Evolutionary conservation across 768 basidiomycete genomes (phyloP).

Genomic region (Glaciozyma martinii): DNA sequence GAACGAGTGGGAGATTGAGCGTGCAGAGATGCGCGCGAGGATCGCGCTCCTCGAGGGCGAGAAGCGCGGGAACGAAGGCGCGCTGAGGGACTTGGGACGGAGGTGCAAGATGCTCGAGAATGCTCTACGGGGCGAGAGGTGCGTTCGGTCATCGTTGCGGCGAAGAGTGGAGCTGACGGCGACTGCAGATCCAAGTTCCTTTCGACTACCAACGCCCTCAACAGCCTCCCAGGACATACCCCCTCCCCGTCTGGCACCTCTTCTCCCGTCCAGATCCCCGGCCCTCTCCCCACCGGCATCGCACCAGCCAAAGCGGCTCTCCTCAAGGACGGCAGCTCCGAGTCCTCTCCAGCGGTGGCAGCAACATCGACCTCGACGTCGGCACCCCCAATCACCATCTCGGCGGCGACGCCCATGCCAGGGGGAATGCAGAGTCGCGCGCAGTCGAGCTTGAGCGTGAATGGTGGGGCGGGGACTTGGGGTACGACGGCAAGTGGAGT

Average conservation of each 20-base stretch:
- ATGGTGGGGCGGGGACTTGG: slow-evolving; percentile 4
- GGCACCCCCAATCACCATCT: neutral
- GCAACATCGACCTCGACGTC: slow-evolving; percentile 43
- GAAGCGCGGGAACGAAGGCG: slow-evolving; percentile 90
- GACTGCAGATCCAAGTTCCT: slow-evolving; percentile 24
- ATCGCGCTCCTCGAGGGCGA: slow-evolving; percentile 97
- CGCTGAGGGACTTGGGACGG: slow-evolving; percentile 88
- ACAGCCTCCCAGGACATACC: neutral
- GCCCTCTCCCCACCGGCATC: neutral
- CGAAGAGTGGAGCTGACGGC: neutral
- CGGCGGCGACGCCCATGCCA: slow-evolving; percentile 49
- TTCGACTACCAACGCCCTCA: slow-evolving; percentile 24
- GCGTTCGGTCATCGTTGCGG: neutral
- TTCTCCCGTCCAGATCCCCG: slow-evolving; percentile 14
- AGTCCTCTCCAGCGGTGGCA: slow-evolving; percentile 48
- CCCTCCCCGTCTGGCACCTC: slow-evolving; percentile 21
- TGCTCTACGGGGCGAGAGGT: slow-evolving; percentile 93
- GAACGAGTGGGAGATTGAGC: slow-evolving; percentile 99
- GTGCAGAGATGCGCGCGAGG: slow-evolving; percentile 97
- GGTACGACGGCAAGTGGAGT: neutral
- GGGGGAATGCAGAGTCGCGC: slow-evolving; percentile 4
- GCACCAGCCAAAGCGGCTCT: neutral
- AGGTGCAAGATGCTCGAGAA: slow-evolving; percentile 99
- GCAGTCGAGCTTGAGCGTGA: neutral
- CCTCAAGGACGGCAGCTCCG: slow-evolving; percentile 42